Conservation (phyloP, 1,284 basidiomycete species). For the Ceratobasidium sp. region DNA sequence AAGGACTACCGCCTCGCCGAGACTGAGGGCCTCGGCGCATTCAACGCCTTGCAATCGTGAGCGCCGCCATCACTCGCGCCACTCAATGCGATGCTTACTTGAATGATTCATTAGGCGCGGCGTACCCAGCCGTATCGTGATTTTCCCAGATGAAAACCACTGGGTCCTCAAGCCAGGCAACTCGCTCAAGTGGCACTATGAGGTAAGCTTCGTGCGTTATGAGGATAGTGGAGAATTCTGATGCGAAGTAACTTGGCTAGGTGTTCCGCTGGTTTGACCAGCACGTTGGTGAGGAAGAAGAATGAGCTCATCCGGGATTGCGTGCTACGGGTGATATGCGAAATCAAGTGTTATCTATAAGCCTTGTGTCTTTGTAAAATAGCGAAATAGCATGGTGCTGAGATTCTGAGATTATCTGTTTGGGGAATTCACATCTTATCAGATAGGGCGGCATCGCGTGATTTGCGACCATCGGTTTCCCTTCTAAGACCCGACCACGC, state of each 20-base stretch:
- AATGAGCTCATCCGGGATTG: slow-evolving; percentile 22
- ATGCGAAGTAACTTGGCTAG: slow-evolving; percentile 6
- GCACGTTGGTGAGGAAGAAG: slow-evolving; percentile 68
- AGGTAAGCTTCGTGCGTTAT: slow-evolving; percentile 63
- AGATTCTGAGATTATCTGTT: slow-evolving; percentile 18
- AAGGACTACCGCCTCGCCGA: slow-evolving; percentile 89
- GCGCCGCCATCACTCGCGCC: slow-evolving; percentile 66
- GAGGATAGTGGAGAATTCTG: not conserved
- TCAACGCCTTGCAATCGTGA: slow-evolving; percentile 83
- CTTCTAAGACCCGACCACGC: not conserved
- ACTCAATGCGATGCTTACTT: slow-evolving; percentile 73
- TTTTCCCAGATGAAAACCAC: slow-evolving; percentile 95
- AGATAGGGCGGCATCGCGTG: slow-evolving; percentile 2
- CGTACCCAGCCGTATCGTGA: slow-evolving; percentile 83
- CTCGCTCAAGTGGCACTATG: slow-evolving; percentile 87
- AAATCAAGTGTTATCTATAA: not conserved
- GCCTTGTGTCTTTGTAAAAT: slow-evolving; percentile 6
- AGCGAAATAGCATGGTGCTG: not conserved
- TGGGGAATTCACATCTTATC: slow-evolving; percentile 11
- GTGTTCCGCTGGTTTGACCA: slow-evolving; percentile 83
- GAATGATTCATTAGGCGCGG: slow-evolving; percentile 65
- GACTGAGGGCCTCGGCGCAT: slow-evolving; percentile 83
- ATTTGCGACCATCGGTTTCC: slow-evolving; percentile 1
- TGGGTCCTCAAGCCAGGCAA: slow-evolving; percentile 86
- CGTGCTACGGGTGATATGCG: slow-evolving; percentile 4